Base-by-base conservation (phyloP, 805 yeast genomes). In the Candida taoyuanica region DNA sequence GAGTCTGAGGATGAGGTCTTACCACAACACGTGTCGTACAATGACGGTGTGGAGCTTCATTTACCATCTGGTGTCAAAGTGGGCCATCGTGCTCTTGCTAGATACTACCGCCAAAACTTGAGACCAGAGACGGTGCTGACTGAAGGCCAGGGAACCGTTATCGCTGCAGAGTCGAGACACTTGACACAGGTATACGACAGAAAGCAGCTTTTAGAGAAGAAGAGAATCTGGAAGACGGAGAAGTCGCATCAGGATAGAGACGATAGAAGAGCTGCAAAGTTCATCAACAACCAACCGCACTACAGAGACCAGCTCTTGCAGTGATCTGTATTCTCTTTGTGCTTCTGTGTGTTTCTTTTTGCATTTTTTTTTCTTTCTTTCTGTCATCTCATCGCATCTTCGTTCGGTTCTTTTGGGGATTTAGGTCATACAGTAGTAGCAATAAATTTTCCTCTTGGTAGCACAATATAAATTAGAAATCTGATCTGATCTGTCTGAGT, bases 201-300 rank as follows among this genome's bases (percentile, higher is more conserved):
- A 64, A 71, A 52, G 60, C 76, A 58, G 29, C 50, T 68, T 30
- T 55, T 62, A 41, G 65, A 69, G 40, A 70, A 71, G 60, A 72
- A 75, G 73, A 73, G 85, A 56, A 75, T 71, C 9, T 89, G 97
- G 96, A 73, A 70, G 53, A 74, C 68, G 36, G 75, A 65, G 68
- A 62, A 67, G 56, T 67, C 70, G 62, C 68, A 72, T 61, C 67
- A 68, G 63, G 71, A 67, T 54, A 65, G 63, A 51, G 63, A 62
- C 45, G 73, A 64, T 36, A 69, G 70, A 56, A 68, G 82, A 52
- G 84, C 87, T 29, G 80, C 83, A 43, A 86, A 85, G 62, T 78
- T 76, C 58, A 71, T 85, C 63, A 91, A 91, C 62, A 73, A 81
- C 71, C 97, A 93, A 73, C 82, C 85, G 33, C 88, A 91, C 56